These are phyloP conservation scores for Cryphonectria japonica DNA, from an alignment of 2,329 filamentous ascomycete species.

Conservation along the genomic window DNA sequence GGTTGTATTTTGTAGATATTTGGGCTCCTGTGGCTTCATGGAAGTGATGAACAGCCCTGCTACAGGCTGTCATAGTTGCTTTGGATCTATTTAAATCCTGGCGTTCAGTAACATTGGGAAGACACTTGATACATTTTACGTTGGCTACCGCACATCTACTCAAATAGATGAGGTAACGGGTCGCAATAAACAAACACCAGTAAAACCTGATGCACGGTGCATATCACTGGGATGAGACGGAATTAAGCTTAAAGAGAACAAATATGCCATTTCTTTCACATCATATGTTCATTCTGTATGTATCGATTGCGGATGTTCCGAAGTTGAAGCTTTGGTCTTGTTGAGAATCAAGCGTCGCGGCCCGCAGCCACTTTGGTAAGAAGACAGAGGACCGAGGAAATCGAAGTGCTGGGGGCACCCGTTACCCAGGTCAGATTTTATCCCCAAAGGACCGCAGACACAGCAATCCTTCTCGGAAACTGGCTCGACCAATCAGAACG, in stretches of 20 bases:
- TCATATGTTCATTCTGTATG: background rate
- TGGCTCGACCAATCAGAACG: background rate
- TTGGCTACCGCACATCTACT: background rate
- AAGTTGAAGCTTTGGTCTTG: background rate
- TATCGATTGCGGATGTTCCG: background rate
- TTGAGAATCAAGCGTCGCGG: background rate
- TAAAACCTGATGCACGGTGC: background rate
- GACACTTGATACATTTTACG: background rate
- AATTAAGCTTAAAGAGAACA: background rate
- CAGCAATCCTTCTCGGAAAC: background rate
- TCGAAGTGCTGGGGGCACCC: background rate
- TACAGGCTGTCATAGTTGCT: background rate
- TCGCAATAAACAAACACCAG: background rate
- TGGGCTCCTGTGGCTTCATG: no score
- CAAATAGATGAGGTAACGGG: background rate
- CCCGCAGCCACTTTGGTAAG: background rate
- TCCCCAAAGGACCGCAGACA: background rate
- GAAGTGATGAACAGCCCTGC: no score
- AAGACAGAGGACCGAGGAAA: constrained; percentile 13
- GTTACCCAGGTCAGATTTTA: background rate
- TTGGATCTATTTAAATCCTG: background rate
- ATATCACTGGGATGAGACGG: background rate
- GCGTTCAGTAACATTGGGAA: background rate
- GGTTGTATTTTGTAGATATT: no score
- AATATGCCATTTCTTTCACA: background rate